These are phyloP conservation scores for Halteria grandinella DNA, from an alignment of 73 alveolate species.

Conservation along the genomic window DNA sequence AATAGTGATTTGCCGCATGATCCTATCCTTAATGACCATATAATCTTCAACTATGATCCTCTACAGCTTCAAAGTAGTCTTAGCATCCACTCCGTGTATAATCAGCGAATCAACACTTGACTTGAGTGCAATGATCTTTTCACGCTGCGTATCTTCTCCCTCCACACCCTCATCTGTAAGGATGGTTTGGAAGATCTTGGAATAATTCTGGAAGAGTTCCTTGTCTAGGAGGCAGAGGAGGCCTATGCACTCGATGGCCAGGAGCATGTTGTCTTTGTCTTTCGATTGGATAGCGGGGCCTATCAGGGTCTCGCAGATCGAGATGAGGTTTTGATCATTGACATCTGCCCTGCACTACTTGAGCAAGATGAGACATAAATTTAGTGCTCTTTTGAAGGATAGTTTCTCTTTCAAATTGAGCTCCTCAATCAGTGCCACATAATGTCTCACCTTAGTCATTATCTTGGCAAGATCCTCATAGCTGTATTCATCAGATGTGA, in stretches of 20 bases:
- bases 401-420: constrained; percentile 33
- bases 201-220: constrained; percentile 39
- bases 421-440: constrained; percentile 34
- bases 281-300: constrained; percentile 40
- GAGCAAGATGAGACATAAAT: constrained; percentile 33
- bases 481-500: constrained; percentile 20
- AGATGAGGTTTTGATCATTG: constrained; percentile 37
- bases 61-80: constrained; percentile 18
- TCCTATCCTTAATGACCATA: constrained; percentile 43
- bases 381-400: constrained; percentile 40
- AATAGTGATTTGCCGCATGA: constrained; percentile 30
- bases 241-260: constrained; percentile 55
- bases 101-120: constrained; percentile 48
- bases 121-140: constrained; percentile 36
- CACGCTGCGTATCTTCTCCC: constrained; percentile 33
- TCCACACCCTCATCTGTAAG: constrained; percentile 28
- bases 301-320: constrained; percentile 34
- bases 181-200: constrained; percentile 28
- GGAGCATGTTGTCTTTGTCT: constrained; percentile 47
- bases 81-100: constrained; percentile 42
- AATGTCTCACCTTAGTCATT: constrained; percentile 32
- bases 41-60: constrained; percentile 39
- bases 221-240: constrained; percentile 46
- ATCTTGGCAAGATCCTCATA: background rate
- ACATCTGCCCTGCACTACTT: constrained; percentile 55